phyloP scores from a whole-genome alignment of 2,329 filamentous ascomycete species.

The Penicillium sp. region DNA sequence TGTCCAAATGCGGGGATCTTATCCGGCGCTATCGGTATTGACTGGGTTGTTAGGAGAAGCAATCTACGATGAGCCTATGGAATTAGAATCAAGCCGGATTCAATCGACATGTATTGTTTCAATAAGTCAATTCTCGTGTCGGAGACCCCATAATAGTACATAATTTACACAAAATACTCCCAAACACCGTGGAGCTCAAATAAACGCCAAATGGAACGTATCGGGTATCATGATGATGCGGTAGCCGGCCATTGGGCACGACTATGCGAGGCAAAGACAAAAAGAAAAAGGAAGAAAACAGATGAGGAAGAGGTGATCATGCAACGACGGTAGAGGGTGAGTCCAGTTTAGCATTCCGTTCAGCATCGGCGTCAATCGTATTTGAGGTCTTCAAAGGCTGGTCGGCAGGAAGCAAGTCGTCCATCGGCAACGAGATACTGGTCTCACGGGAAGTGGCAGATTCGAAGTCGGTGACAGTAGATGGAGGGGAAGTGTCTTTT shows the following conservation, averaged over 20 bases:
- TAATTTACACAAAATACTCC: neutral
- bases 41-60: too few species aligned
- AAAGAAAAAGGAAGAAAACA: neutral
- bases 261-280: slow-evolving; percentile 1
- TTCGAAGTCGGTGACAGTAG: slow-evolving; percentile 22
- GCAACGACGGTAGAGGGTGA: slow-evolving; percentile 7
- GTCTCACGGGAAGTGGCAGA: slow-evolving; percentile 25
- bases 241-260: neutral
- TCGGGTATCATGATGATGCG: slow-evolving; percentile 15
- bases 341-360: neutral
- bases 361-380: neutral
- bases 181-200: neutral
- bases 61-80: neutral
- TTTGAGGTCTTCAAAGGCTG: neutral
- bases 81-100: neutral
- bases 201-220: slow-evolving; percentile 7
- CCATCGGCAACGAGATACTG: slow-evolving; percentile 19
- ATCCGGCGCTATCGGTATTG: neutral
- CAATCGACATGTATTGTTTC: neutral
- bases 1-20: neutral
- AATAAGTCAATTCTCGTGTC: neutral
- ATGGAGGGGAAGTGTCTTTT: slow-evolving; percentile 23
- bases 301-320: slow-evolving; percentile 1
- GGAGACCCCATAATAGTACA: neutral
- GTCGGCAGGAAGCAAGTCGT: slow-evolving; percentile 8